Conservation (phyloP, 352 stramenopile species). For the Phytophthora foliorum region DNA sequence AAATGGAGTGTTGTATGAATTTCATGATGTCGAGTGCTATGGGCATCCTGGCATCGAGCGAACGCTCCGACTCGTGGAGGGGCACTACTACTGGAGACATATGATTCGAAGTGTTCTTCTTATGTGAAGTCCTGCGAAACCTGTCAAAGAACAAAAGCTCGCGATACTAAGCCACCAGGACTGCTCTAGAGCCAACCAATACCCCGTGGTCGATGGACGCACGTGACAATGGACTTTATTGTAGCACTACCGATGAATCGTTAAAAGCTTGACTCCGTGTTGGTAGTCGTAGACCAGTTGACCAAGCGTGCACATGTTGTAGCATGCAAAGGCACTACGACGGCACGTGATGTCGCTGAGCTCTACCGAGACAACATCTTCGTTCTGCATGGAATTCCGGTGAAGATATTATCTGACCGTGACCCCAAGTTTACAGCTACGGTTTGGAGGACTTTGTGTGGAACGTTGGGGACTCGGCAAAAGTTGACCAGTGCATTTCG, state of each 20-base stretch:
- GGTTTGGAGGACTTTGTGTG: conserved; percentile 18
- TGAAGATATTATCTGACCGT: conserved; percentile 20
- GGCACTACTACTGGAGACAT: conserved; percentile 3
- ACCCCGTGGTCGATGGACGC: conserved; percentile 7
- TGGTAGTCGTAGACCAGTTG: conserved; percentile 19
- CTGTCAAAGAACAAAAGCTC: conserved; percentile 3
- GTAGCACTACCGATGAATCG: not conserved
- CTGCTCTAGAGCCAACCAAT: conserved; percentile 12
- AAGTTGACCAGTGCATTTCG: conserved; percentile 22
- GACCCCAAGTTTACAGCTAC: conserved; percentile 23
- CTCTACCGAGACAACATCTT: conserved; percentile 11
- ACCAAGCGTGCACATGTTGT: conserved; percentile 17
- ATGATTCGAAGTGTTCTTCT: no score
- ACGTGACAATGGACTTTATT: conserved; percentile 26
- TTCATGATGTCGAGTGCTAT: conserved; percentile 20
- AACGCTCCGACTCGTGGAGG: not conserved
- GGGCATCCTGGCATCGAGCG: conserved; percentile 18
- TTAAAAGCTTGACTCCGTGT: conserved; percentile 1
- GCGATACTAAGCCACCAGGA: not conserved
- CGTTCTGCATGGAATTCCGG: not conserved
- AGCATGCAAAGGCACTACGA: conserved; percentile 10
- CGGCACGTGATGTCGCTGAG: not conserved
- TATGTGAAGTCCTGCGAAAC: conserved; percentile 1
- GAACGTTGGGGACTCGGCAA: conserved; percentile 12
- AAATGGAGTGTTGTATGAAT: conserved; percentile 20